phyloP scores from a whole-genome alignment of 805 yeast genomes.

The Blastobotrys terrestris region DNA sequence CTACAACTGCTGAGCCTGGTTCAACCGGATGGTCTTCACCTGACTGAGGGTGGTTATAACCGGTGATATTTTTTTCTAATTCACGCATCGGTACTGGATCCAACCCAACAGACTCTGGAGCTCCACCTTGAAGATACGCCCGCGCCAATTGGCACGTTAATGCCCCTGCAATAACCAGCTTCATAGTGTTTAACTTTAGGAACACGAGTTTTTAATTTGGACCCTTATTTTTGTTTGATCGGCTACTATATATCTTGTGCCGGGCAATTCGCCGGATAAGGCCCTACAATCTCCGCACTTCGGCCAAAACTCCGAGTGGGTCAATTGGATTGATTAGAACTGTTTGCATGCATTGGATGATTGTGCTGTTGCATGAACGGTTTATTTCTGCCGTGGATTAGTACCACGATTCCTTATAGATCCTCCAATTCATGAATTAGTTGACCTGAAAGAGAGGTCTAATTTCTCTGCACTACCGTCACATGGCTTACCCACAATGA shows the following conservation, averaged over 20 bases:
- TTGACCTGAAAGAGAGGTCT: slow-evolving; percentile 2
- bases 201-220: no score
- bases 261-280: no score
- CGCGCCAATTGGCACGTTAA: background rate
- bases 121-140: background rate
- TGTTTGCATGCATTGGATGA: background rate
- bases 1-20: slow-evolving; percentile 8
- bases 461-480: slow-evolving; percentile 2
- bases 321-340: background rate
- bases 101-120: slow-evolving; percentile 11
- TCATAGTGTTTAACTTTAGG: no score
- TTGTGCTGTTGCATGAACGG: background rate
- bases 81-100: slow-evolving; percentile 5
- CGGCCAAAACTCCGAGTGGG: background rate
- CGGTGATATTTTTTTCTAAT: slow-evolving; percentile 2
- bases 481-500: slow-evolving; percentile 22
- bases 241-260: no score
- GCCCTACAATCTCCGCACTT: no score
- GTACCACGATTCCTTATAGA: no score
- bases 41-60: background rate
- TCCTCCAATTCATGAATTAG: background rate
- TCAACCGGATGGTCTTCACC: slow-evolving; percentile 6
- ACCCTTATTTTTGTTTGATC: no score
- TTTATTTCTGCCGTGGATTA: no score
- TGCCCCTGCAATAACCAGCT: background rate